These are phyloP conservation scores for Ophiosphaerella narmari DNA, from an alignment of 2,329 filamentous ascomycete species.

Conservation along the genomic window DNA sequence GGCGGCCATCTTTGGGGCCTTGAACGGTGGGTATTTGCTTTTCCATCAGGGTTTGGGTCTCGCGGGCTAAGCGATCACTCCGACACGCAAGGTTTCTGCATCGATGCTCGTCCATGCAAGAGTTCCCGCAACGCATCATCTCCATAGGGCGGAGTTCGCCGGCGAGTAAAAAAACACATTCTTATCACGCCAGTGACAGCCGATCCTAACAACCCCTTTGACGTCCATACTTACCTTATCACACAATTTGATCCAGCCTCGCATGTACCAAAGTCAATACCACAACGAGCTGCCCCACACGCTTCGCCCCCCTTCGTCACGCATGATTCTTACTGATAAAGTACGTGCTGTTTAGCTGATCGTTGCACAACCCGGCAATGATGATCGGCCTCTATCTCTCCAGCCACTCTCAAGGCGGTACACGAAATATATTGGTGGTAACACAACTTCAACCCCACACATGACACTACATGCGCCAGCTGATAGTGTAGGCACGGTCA, in stretches of 20 bases:
- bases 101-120: slow-evolving; percentile 5
- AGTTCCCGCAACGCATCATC: neutral
- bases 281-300: slow-evolving; percentile 20
- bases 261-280: slow-evolving; percentile 7
- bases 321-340: slow-evolving; percentile 13
- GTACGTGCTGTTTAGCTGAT: neutral
- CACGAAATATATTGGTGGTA: slow-evolving; percentile 21
- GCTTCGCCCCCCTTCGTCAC: slow-evolving; percentile 10
- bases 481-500: slow-evolving; percentile 25
- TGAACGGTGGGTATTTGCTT: slow-evolving; percentile 9
- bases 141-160: neutral
- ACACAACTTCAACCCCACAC: slow-evolving; percentile 26
- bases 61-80: slow-evolving; percentile 1
- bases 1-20: slow-evolving; percentile 12
- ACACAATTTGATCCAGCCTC: slow-evolving; percentile 3
- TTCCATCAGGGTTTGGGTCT: slow-evolving; percentile 5
- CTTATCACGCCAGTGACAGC: slow-evolving; percentile 6
- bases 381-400: slow-evolving; percentile 6
- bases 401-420: slow-evolving; percentile 21
- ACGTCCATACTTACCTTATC: slow-evolving; percentile 1
- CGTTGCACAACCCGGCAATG: slow-evolving; percentile 14
- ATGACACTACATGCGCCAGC: slow-evolving; percentile 30
- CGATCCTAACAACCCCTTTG: neutral
- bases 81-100: slow-evolving; percentile 3
- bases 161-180: neutral